Evolutionary conservation across 805 yeast species (phyloP), one percentile per base, ranked within the genome.

Genomic region (Saccharomycopsis synnaedendra): DNA sequence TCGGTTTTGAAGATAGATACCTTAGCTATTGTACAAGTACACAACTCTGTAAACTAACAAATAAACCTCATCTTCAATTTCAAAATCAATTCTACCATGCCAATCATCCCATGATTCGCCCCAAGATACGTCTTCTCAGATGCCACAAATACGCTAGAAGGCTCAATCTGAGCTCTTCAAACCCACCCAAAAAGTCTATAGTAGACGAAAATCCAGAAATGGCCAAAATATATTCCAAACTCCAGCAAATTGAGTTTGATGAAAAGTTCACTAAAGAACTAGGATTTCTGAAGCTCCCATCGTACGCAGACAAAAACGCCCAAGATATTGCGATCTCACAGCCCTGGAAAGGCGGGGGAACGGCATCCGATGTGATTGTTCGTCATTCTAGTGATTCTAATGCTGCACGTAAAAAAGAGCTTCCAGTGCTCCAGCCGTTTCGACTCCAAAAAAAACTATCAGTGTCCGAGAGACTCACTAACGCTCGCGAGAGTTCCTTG

Each of bases 261-360:
- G 52, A 60, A 11, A 55, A 63, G 32, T 57, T 72, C 52, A 75
- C 71, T 46, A 57, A 57, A 8, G 66, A 66, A 6, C 62, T 76
- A 4, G 70, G 70, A 5, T 57, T 62, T 4, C 55, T 71, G 4
- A 68, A 65, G 42, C 50, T 76, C 11, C 79, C 82, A 0, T 40
- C 51, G 0, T 65, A 64, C 53, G 76, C 76, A 0, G 64, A 67
- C 11, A 69, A 68, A 45, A 72, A 68, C 8, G 55, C 71, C 1
- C 60, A 64, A 42, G 78, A 74, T 1, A 60, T 70, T 6, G 86
- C 86, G 2, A 57, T 64, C 48, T 56, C 75, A 0, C 53, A 52
- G 29, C 81, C 82, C 0, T 81, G 88, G 88, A 65, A 64, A 0
- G 88, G 88, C 0, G 58, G 64, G 3, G 85, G 80, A 52, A 47